A percentile compares a stretch with the other conserved stretches of the same genome.
These are phyloP conservation scores for Phytophthora multivora DNA, from an alignment of 352 stramenopile species.

Conservation along the genomic window DNA sequence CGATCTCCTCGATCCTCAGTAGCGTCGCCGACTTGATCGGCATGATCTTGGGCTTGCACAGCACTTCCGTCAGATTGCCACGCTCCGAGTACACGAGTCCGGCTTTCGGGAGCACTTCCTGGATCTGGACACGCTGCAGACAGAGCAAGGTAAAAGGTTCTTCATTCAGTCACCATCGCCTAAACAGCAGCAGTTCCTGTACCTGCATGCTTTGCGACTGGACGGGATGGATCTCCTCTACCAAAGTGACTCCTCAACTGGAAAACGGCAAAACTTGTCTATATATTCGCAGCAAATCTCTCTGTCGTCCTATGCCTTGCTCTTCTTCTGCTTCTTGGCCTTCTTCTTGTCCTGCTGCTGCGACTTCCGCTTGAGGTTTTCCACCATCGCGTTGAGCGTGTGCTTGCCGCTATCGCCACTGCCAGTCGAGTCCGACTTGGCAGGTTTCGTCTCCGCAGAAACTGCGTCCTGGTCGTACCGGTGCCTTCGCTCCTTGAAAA, in stretches of 20 bases:
- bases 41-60: conserved; percentile 92
- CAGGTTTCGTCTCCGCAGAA: not conserved
- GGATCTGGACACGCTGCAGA: conserved; percentile 72
- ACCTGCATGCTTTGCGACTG: conserved; percentile 27
- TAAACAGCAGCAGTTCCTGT: not conserved
- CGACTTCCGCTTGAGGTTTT: conserved; percentile 85
- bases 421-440: conserved; percentile 13
- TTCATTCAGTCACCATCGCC: not conserved
- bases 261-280: conserved; percentile 10
- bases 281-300: conserved; percentile 10
- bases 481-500: conserved; percentile 81
- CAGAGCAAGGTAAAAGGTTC: not conserved
- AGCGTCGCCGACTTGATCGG: conserved; percentile 89
- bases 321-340: conserved; percentile 65
- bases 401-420: conserved; percentile 33
- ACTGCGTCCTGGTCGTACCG: conserved; percentile 44
- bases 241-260: conserved; percentile 9
- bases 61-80: conserved; percentile 81
- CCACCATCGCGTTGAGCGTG: conserved; percentile 72
- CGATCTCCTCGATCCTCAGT: conserved; percentile 86
- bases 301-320: conserved; percentile 30
- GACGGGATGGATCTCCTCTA: conserved; percentile 9
- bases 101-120: conserved; percentile 86
- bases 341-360: conserved; percentile 48
- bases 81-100: conserved; percentile 91